Base-by-base conservation (phyloP, 768 basidiomycete genomes). In the Wakefieldia striispora region DNA sequence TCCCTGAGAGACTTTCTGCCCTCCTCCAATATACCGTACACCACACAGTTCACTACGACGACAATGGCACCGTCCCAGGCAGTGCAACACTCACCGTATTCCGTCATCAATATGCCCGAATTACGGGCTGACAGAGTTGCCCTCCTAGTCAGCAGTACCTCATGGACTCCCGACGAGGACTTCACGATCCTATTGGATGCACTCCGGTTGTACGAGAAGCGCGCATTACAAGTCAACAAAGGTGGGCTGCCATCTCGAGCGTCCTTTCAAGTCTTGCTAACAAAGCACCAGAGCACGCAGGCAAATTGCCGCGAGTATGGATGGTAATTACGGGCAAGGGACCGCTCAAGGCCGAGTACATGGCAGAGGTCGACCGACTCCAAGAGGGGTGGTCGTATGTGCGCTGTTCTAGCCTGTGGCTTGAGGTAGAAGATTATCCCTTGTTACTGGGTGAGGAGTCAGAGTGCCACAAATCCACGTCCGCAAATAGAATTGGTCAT, bases 111-210 rank as follows among this genome's bases (percentile, higher is more conserved):
- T 33, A 65, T 73, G 59, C 82, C 87, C 5, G 61, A 61, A n/a
- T 67, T 82, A 21, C 79, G 90, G 29, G 59, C 70, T 2, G 89
- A 92, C 54, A 76, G 95, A 49, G 91, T 93, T 4, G 94, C 92
- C 1, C 71, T 98, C 2, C 56, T 97, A 16, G 84, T 99, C 23
- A 92, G 90, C 20, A 91, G 91, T 56, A 99, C 97, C 1, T 93
- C 90, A 14, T 98, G 95, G 95, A 98, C 97, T 1, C 82, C 91
- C 6, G 97, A 99, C 60, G 97, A 99, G 66, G 94, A 98, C 65
- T 97, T 99, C 56, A 71, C 78, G 9, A 79, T 97, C 44, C 80
- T 99, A 16, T 68, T 97, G 19, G 75, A 81, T 17, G 92, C 93
- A 3, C 72, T 99, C 34, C 64, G 70, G 13, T 36, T 70, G 14